A percentile compares a stretch with the other conserved stretches of the same genome.
Evolutionary conservation across 2,329 filamentous ascomycete species (phyloP).

Genomic region (Thermomyces lanuginosus): DNA sequence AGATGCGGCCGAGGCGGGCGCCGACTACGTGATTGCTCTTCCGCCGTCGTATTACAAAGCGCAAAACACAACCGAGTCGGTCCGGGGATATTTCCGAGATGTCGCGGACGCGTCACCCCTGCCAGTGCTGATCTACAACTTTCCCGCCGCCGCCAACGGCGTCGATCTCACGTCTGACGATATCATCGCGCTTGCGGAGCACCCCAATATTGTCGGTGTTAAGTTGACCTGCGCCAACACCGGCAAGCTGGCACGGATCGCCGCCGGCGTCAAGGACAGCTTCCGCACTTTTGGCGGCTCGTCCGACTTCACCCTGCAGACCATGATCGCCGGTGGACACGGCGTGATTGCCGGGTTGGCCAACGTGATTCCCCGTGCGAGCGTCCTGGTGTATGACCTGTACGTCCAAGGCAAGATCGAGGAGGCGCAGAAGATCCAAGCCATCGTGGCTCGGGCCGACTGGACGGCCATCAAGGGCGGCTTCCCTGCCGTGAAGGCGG

Average conservation of each 20-base stretch:
- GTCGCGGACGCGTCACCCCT: conserved; percentile 45
- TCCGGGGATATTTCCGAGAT: conserved; percentile 48
- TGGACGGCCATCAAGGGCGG: conserved; percentile 71
- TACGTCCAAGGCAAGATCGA: conserved; percentile 56
- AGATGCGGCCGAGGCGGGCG: conserved; percentile 52
- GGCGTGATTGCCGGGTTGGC: conserved; percentile 76
- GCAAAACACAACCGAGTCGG: conserved; percentile 44
- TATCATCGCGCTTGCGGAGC: conserved; percentile 40
- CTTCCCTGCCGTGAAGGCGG: conserved; percentile 73
- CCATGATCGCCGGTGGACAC: conserved; percentile 58
- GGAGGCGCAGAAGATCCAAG: conserved; percentile 61
- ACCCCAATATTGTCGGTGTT: conserved; percentile 51
- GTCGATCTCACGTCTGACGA: conserved; percentile 52
- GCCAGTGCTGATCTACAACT: conserved; percentile 57
- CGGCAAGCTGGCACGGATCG: conserved; percentile 51
- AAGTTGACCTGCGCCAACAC: conserved; percentile 62
- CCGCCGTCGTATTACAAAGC: conserved; percentile 61
- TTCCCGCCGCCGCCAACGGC: conserved; percentile 49
- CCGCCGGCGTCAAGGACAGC: conserved; percentile 28
- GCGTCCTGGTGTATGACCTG: conserved; percentile 61
- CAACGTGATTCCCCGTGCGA: conserved; percentile 71
- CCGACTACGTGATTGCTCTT: conserved; percentile 59
- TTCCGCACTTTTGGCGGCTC: conserved; percentile 83
- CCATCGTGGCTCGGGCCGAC: conserved; percentile 60
- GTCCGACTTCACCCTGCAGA: conserved; percentile 75